A percentile compares a stretch with the other conserved stretches of the same genome.
Conservation (phyloP, 2,329 filamentous ascomycete species). For the Geosmithia putterillii region DNA sequence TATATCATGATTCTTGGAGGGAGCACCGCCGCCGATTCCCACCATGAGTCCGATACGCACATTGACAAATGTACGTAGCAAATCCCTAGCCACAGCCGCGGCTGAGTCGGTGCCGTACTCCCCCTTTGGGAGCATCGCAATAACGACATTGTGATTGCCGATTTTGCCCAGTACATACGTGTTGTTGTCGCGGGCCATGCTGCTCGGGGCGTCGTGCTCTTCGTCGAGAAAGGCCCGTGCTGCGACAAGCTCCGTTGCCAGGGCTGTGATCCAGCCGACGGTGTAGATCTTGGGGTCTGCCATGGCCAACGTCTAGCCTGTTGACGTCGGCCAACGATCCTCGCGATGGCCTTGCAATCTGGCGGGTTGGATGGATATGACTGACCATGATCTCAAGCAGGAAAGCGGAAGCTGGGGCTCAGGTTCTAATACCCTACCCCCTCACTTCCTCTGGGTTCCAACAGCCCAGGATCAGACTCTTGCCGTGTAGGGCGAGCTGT, state of each 20-base stretch:
- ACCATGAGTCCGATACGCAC: conserved; percentile 9
- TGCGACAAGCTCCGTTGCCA: conserved; percentile 7
- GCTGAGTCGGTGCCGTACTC: conserved; percentile 7
- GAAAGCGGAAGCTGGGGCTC: too few species aligned
- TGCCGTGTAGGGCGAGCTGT: too few species aligned
- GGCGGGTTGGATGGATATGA: too few species aligned
- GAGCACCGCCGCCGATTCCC: conserved; percentile 14
- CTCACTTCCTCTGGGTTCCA: too few species aligned
- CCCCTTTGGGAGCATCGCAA: conserved; percentile 6
- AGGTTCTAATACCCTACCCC: too few species aligned
- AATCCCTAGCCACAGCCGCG: conserved; percentile 5
- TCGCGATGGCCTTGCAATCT: too few species aligned
- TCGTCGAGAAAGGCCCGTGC: conserved; percentile 8
- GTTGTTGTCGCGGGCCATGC: conserved; percentile 4
- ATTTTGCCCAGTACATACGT: conserved; percentile 6
- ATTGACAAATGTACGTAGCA: conserved; percentile 6
- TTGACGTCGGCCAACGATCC: too few species aligned
- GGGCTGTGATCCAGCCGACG: conserved; percentile 9
- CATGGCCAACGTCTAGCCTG: too few species aligned
- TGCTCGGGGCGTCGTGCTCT: conserved; percentile 1
- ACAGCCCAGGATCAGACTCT: too few species aligned
- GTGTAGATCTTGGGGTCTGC: conserved; percentile 5
- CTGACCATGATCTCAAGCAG: too few species aligned
- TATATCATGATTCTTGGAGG: conserved; percentile 7
- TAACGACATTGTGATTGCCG: conserved; percentile 6